Conservation (phyloP, 2,329 filamentous ascomycete genomes). For the Pyrenophora seminiperda region DNA sequence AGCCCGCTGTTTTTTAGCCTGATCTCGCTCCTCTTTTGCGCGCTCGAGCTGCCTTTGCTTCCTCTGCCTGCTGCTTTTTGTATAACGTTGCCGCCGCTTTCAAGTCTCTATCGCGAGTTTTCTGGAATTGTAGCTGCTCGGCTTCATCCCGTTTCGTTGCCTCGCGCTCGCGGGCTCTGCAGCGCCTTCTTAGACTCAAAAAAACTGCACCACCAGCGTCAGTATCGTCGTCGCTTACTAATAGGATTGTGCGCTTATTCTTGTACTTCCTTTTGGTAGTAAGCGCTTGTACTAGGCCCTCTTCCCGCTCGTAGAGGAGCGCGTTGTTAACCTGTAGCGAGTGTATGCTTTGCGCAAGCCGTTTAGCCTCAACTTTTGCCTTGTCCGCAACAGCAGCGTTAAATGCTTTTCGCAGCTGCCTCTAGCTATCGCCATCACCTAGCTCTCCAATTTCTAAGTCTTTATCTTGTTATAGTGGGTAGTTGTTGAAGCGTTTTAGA, state of each 20-base stretch:
- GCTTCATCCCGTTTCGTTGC: too few species aligned
- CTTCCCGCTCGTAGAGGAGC: neutral
- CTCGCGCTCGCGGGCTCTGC: too few species aligned
- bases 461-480: neutral
- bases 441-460: neutral
- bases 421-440: neutral
- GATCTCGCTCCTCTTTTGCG: neutral
- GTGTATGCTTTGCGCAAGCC: neutral
- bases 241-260: too few species aligned
- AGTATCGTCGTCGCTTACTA: neutral
- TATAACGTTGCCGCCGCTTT: neutral
- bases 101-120: neutral
- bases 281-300: neutral
- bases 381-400: neutral
- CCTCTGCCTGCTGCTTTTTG: neutral
- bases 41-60: neutral
- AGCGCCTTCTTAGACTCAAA: neutral
- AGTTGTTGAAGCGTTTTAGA: neutral
- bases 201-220: neutral
- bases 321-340: neutral
- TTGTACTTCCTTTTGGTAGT: neutral
- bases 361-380: neutral
- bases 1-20: slow-evolving; percentile 1
- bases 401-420: neutral
- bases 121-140: neutral